A percentile compares a stretch with the other conserved stretches of the same genome.
These are phyloP conservation scores for Mucor plumbeus DNA, from an alignment of 371 early-diverging fungal genomes.

Conservation along the genomic window DNA sequence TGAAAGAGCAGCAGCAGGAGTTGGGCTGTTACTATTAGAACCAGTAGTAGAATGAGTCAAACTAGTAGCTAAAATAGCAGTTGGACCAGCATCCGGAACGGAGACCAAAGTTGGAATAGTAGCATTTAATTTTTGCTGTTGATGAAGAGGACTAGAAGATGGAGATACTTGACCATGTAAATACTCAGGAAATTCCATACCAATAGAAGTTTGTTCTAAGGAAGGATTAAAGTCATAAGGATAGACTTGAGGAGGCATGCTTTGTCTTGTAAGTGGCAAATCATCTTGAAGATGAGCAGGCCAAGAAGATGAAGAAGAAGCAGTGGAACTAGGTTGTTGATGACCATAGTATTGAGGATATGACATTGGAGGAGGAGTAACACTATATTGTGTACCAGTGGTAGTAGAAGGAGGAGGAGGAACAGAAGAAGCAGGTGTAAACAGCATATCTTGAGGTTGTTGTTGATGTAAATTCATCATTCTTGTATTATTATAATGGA, in stretches of 20 bases:
- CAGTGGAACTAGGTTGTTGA: neutral
- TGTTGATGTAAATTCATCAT: conserved; percentile 13
- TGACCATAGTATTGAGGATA: conserved; percentile 12
- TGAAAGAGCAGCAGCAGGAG: neutral
- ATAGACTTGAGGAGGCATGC: conserved; percentile 39
- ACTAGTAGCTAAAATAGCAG: conserved; percentile 35
- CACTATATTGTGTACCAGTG: conserved; percentile 3
- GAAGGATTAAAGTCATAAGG: conserved; percentile 20
- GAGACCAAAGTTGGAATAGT: conserved; percentile 40
- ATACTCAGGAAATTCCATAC: conserved; percentile 38
- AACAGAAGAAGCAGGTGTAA: conserved; percentile 21
- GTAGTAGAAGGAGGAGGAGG: conserved; percentile 17
- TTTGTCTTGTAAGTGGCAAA: conserved; percentile 30
- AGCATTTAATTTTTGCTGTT: conserved; percentile 10
- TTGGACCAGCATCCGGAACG: conserved; percentile 55
- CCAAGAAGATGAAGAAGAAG: conserved; percentile 16
- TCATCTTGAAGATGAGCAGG: conserved; percentile 2
- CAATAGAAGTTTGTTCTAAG: neutral
- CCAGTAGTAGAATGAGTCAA: neutral
- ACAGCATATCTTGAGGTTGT: conserved; percentile 10
- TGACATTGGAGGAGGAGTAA: conserved; percentile 31
- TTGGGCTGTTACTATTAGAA: neutral
- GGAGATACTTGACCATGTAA: conserved; percentile 35
- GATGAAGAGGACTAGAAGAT: conserved; percentile 29
- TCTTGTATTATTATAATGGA: conserved; percentile 11